Evolutionary conservation across 148 eudicot genomes (phyloP), one percentile per base, ranked within the genome.

Genomic region (Fallopia convolvulus): DNA sequence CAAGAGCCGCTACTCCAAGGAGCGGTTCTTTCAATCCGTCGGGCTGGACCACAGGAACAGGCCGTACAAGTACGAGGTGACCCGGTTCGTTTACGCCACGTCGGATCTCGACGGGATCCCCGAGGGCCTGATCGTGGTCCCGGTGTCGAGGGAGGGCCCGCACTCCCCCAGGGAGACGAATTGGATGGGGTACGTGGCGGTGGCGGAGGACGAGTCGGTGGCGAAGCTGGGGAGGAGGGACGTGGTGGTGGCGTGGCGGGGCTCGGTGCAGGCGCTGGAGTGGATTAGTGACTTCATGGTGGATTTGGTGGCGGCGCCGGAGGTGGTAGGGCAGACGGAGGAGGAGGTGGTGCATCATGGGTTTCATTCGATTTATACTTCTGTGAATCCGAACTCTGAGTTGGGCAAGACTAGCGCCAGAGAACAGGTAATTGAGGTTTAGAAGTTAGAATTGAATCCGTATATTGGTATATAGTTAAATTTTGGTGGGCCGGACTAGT

Each of bases 201-300:
- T 88, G 80, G 92, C 92, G 0, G 87, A 88, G 17, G 91, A 91
- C 30, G 90, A 86, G 65, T 84, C 92, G 26, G 90, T 87, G 66
- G 79, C 10, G 4, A 66, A 77, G 11, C 65, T 91, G 8, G 98
- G 98, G 74, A 83, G 98, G 74, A 88, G 97, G 80, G 98, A 93
- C n/a, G 88, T 91, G 74, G 81, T 91, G 78, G 70, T 93, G 42
- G 88, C 87, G 49, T 93, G 98, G 98, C 86, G 98, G 79, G 98
- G 98, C 18, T 87, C 92, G 2, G 58, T 91, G 15, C 72, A 65
- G 75, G 83, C 82, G 1, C 33, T 93, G 48, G 98, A 93, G 61
- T 93, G 97, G 98, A 87, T 87, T 12, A 87, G 87, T 81, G 89
- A 91, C 74, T 81, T 91, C 6, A 77, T 88, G 14, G 90, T 91